A percentile compares a stretch with the other conserved stretches of the same genome.
Conservation (phyloP, 768 basidiomycete species). For the Xanthoconium stramineum region DNA sequence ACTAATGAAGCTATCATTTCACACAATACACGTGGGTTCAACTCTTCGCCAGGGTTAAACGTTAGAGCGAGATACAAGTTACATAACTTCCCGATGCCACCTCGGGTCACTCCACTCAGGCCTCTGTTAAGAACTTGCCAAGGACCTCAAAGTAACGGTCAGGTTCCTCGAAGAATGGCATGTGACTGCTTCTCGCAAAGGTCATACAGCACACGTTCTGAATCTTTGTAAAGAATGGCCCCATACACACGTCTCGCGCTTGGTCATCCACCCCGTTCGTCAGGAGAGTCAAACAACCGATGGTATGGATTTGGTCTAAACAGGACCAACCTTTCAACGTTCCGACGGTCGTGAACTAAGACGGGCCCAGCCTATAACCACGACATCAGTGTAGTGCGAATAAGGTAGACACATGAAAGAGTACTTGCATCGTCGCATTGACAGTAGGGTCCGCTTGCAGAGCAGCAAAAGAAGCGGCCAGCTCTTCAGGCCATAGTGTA, state of each 20-base stretch:
- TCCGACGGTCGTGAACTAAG: conserved; percentile 38
- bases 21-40: too few species aligned
- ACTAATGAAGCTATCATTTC: too few species aligned
- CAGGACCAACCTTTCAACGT: conserved; percentile 45
- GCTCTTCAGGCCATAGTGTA: conserved; percentile 32
- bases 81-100: neutral
- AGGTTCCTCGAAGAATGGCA: conserved; percentile 10
- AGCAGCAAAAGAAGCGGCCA: conserved; percentile 22
- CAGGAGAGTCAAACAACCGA: conserved; percentile 37
- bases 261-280: conserved; percentile 37
- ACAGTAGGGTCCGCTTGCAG: conserved; percentile 32
- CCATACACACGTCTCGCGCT: conserved; percentile 33
- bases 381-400: neutral
- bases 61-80: neutral
- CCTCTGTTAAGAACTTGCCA: conserved; percentile 5
- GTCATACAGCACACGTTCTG: conserved; percentile 34
- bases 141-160: conserved; percentile 16
- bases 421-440: conserved; percentile 30
- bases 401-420: neutral
- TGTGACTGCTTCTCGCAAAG: conserved; percentile 17
- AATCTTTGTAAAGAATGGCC: conserved; percentile 32
- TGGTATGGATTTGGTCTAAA: conserved; percentile 39
- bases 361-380: conserved; percentile 6
- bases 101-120: neutral
- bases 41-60: neutral